Evolutionary conservation across 345 rosid genomes (phyloP).

Genomic region (Kandelia obovata): DNA sequence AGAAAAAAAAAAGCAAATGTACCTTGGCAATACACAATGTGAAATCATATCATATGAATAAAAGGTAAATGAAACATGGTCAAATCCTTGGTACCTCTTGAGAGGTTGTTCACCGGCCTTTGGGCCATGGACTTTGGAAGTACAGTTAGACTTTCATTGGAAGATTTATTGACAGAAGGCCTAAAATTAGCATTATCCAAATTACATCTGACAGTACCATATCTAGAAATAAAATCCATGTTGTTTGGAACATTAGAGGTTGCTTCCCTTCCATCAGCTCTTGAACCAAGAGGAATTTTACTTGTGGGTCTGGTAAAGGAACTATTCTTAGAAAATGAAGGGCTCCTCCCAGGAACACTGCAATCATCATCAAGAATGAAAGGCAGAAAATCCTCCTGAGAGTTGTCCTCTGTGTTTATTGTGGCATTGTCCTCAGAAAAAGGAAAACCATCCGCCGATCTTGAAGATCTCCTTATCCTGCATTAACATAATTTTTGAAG

Average conservation of each 20-base stretch:
- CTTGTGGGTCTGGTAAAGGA: conserved; percentile 44
- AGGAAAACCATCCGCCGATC: conserved; percentile 44
- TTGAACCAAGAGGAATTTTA: conserved; percentile 48
- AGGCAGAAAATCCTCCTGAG: conserved; percentile 80
- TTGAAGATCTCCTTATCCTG: conserved; percentile 47
- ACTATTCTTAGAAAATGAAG: conserved; percentile 47
- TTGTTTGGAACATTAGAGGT: conserved; percentile 38
- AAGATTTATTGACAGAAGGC: conserved; percentile 33
- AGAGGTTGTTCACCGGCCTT: conserved; percentile 30
- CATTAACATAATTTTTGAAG: conserved; percentile 26
- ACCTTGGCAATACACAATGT: not conserved
- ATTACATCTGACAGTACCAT: conserved; percentile 35
- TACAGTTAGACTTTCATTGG: conserved; percentile 41
- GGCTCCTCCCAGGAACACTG: conserved; percentile 73
- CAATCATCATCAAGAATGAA: conserved; percentile 82
- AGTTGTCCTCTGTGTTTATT: conserved; percentile 54
- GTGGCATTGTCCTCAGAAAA: conserved; percentile 45
- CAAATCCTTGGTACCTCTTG: conserved; percentile 53
- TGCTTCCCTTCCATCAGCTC: conserved; percentile 43
- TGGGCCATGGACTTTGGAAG: conserved; percentile 44
- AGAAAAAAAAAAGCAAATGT: not conserved
- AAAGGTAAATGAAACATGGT: conserved; percentile 14
- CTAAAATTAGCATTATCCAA: conserved; percentile 38
- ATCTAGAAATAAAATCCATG: conserved; percentile 38
- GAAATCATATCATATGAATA: conserved; percentile 5